Base-by-base conservation (phyloP, 1,284 basidiomycete species). In the Heliocybe sulcata region DNA sequence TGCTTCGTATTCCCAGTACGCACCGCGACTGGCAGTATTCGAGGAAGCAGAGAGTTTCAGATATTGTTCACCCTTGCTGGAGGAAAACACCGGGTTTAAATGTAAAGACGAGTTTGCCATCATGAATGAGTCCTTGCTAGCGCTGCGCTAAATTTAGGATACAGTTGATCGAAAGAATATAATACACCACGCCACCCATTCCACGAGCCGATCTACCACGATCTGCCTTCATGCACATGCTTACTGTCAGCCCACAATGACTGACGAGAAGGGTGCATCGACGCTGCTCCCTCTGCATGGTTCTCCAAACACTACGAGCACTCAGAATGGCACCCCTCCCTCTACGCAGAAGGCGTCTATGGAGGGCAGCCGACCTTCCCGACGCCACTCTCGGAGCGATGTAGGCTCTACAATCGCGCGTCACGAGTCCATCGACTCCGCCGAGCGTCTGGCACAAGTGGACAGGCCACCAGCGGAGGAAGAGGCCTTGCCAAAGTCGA, bases 381-480 rank as follows among this genome's bases (percentile, higher is more conserved):
- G 27, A 52, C 53, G 29, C 42, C 55, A 55, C n/a, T 25, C 54
- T 38, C 54, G 49, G 29, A 64, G 61, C 54, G 67, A 69, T 56
- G 65, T 72, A 8, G 72, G 69, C 54, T 60, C 63, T 4, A 59
- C 66, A 4, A 65, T 76, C 53, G 70, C 68, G 33, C 71, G 63
- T 22, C 73, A 72, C 56, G 63, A 61, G 6, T 66, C 69, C 14
- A 61, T 72, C 22, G 57, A 54, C 23, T 67, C 71, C 54, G 75
- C 72, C 2, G 63, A 62, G n/a, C 74, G 77, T 20, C 61, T 80
- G n/a, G 74, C 73, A 31, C 73, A 70, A 29, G 74, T 83, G 54
- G 81, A 83, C 60, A 69, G 70, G 35, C 82, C 83, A 3, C 81
- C 81, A 0, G 72, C 69, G 55, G 67, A 67, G 42, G 61, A 64